Percentiles rank a stretch among this genome's conserved stretches.
These are phyloP conservation scores for Cocos nucifera DNA, from an alignment of 176 grass and related monocot species.

Conservation along the genomic window DNA sequence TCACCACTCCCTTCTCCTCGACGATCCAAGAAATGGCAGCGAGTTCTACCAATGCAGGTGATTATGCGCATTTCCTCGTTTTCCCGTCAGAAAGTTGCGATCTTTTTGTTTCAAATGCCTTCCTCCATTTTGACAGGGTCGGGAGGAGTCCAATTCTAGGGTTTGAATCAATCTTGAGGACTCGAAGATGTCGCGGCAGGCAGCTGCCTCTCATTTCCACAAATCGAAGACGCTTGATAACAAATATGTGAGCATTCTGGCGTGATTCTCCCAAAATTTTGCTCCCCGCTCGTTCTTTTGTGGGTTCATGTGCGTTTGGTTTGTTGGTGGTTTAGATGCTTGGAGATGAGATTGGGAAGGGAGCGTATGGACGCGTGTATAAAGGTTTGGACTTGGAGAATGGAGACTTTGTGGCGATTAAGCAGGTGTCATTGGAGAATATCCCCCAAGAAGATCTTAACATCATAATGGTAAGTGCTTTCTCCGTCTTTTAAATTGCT, in stretches of 20 bases:
- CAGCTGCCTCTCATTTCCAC: constrained; percentile 53
- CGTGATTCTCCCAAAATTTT: constrained; percentile 1
- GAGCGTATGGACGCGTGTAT: constrained; percentile 96
- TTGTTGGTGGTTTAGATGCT: constrained; percentile 53
- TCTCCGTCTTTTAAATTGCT: neutral
- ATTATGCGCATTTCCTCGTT: neutral
- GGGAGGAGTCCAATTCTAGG: neutral
- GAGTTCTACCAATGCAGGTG: constrained; percentile 1
- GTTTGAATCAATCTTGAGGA: constrained; percentile 14
- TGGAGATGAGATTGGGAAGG: constrained; percentile 96
- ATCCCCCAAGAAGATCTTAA: constrained; percentile 96
- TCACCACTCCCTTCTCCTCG: too few species aligned
- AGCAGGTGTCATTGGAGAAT: constrained; percentile 97
- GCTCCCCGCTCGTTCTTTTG: constrained; percentile 10
- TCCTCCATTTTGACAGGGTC: neutral
- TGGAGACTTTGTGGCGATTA: constrained; percentile 98
- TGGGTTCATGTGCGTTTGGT: constrained; percentile 6
- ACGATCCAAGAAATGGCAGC: neutral
- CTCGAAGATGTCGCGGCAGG: constrained; percentile 53
- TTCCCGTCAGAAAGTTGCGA: too few species aligned
- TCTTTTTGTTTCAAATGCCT: too few species aligned
- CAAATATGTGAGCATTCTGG: constrained; percentile 69
- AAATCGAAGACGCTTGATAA: constrained; percentile 95
- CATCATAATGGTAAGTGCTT: constrained; percentile 73
- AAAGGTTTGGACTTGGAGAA: constrained; percentile 95